These are phyloP conservation scores for Tilletia setariae DNA, from an alignment of 1,284 basidiomycete species.

Conservation along the genomic window DNA sequence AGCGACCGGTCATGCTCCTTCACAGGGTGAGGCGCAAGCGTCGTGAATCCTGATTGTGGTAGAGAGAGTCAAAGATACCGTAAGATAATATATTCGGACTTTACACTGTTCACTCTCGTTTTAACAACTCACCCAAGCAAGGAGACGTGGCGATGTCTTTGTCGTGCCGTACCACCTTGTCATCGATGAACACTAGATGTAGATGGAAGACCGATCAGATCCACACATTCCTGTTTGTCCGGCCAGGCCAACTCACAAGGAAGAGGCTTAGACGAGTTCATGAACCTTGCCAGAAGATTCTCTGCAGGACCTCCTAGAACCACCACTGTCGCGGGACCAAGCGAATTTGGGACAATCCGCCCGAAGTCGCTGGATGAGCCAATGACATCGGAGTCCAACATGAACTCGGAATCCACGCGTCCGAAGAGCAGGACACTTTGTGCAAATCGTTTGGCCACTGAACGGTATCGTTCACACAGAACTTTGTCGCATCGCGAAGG, in stretches of 20 bases:
- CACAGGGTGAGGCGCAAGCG: neutral
- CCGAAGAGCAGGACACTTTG: conserved; percentile 30
- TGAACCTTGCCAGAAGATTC: conserved; percentile 23
- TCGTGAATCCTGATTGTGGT: neutral
- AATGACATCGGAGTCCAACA: conserved; percentile 25
- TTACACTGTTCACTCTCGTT: conserved; percentile 23
- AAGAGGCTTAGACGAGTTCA: conserved; percentile 27
- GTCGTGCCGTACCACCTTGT: neutral
- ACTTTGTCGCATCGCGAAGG: conserved; percentile 16
- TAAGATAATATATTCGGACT: neutral
- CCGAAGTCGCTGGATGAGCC: neutral
- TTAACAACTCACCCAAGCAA: neutral
- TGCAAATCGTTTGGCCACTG: conserved; percentile 27
- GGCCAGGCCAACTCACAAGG: conserved; percentile 22
- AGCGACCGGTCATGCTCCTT: conserved; percentile 1
- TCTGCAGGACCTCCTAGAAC: conserved; percentile 27
- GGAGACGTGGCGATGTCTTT: conserved; percentile 18
- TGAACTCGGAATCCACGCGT: conserved; percentile 28
- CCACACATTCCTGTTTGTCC: no score
- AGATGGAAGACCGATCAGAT: no score
- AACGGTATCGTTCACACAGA: conserved; percentile 19
- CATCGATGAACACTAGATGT: neutral
- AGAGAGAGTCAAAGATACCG: neutral
- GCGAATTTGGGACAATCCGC: neutral
- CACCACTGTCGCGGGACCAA: conserved; percentile 25